A percentile compares a stretch with the other conserved stretches of the same genome.
Conservation (phyloP, 2,329 filamentous ascomycete genomes). For the Fusarium nisikadoi region DNA sequence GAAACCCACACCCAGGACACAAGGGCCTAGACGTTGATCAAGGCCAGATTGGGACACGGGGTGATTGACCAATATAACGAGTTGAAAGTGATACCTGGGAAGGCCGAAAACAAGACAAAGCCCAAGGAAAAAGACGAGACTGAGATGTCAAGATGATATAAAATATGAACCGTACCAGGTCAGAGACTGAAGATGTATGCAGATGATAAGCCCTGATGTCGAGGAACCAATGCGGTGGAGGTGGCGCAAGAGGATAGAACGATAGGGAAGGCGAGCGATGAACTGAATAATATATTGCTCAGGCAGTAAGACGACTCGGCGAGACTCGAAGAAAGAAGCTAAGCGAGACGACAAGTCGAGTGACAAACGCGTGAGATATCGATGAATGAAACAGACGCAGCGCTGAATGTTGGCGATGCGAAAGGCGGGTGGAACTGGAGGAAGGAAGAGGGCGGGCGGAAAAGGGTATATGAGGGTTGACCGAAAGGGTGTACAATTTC, state of each 20-base stretch:
- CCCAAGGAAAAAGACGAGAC: constrained; percentile 13
- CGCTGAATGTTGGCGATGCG: constrained; percentile 26
- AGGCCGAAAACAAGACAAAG: constrained; percentile 13
- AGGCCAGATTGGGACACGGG: constrained; percentile 31
- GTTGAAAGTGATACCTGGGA: constrained; percentile 20
- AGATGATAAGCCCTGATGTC: constrained; percentile 27
- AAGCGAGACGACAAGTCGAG: constrained; percentile 20
- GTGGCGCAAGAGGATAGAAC: constrained; percentile 29
- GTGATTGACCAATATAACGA: constrained; percentile 36
- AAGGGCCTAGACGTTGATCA: constrained; percentile 39
- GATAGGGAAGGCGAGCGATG: constrained; percentile 27
- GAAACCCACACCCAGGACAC: constrained; percentile 42
- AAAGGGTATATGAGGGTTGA: constrained; percentile 44
- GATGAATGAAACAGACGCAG: constrained; percentile 25
- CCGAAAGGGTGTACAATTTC: constrained; percentile 20
- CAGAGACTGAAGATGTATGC: constrained; percentile 30
- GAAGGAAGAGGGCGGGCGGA: constrained; percentile 38
- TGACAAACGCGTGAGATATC: constrained; percentile 23
- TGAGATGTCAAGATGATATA: constrained; percentile 29
- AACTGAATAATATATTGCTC: constrained; percentile 32
- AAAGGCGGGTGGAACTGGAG: constrained; percentile 43
- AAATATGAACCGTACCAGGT: constrained; percentile 40
- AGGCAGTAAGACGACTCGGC: constrained; percentile 14
- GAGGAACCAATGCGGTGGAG: constrained; percentile 23
- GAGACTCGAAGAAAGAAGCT: constrained; percentile 6